Percentiles rank a stretch among this genome's conserved stretches.
Conservation (phyloP, 495 filamentous ascomycete species). For the Rostrohypoxylon terebratum region DNA sequence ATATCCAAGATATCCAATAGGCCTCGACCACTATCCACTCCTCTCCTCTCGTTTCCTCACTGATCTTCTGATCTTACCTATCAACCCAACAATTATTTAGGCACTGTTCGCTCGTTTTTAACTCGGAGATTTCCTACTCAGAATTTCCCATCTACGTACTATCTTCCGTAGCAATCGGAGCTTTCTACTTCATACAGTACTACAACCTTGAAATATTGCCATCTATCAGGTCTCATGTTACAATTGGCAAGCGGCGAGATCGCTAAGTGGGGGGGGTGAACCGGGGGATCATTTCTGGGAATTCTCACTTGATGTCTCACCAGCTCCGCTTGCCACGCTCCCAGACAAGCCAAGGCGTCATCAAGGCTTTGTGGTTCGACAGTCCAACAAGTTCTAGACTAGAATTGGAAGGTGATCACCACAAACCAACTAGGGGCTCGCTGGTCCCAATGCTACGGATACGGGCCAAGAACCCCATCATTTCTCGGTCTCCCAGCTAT, state of each 20-base stretch:
- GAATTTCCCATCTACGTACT: background rate
- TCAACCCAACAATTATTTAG: constrained; percentile 17
- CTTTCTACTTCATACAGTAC: constrained; percentile 28
- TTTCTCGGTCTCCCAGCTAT: constrained; percentile 10
- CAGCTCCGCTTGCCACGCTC: constrained; percentile 49
- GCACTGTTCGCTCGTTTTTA: constrained; percentile 18
- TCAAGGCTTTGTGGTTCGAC: constrained; percentile 34
- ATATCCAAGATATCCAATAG: constrained; percentile 3
- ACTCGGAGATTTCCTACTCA: constrained; percentile 25
- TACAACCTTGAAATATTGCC: constrained; percentile 26
- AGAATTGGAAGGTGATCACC: constrained; percentile 43
- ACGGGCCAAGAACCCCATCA: constrained; percentile 28
- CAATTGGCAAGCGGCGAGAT: constrained; percentile 39
- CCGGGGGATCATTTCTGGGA: constrained; percentile 12
- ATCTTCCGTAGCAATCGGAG: constrained; percentile 24
- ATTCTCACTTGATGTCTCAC: constrained; percentile 32
- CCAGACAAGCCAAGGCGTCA: constrained; percentile 30
- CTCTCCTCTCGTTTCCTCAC: background rate
- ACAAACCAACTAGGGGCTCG: constrained; percentile 31
- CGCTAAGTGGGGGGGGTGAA: constrained; percentile 32
- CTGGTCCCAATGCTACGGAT: constrained; percentile 49
- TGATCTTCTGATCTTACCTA: background rate
- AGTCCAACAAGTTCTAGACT: constrained; percentile 35
- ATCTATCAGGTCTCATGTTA: constrained; percentile 27
- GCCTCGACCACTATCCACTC: background rate